Evolutionary conservation across 768 basidiomycete species (phyloP).

Genomic region (Podaxis mareebaensis): DNA sequence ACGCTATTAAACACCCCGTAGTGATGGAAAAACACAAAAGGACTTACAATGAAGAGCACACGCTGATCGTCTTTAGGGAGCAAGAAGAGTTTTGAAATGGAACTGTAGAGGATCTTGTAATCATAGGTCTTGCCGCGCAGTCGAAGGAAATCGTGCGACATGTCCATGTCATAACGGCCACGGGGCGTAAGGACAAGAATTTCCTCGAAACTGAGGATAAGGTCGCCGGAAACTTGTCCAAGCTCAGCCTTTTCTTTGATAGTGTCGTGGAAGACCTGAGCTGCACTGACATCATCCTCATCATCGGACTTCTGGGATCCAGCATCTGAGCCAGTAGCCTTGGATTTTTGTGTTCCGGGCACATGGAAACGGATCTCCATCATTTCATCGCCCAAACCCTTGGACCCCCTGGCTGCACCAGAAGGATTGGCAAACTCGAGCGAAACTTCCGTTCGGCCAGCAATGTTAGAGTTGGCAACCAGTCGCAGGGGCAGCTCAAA

Average conservation of each 20-base stretch:
- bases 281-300: constrained; percentile 86
- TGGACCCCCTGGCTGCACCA: constrained; percentile 38
- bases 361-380: constrained; percentile 97
- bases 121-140: constrained; percentile 99
- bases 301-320: constrained; percentile 73
- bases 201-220: constrained; percentile 93
- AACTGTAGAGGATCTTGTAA: constrained; percentile 92
- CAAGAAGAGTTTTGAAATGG: constrained; percentile 86
- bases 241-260: constrained; percentile 97
- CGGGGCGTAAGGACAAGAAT: constrained; percentile 93
- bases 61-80: constrained; percentile 97
- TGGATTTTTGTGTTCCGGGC: constrained; percentile 67
- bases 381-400: constrained; percentile 74
- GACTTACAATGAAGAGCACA: constrained; percentile 87
- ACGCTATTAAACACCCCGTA: constrained; percentile 5
- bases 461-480: constrained; percentile 97
- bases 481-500: constrained; percentile 87
- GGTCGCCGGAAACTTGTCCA: constrained; percentile 86
- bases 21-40: not conserved
- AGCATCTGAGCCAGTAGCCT: constrained; percentile 65
- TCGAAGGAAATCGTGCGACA: constrained; percentile 93
- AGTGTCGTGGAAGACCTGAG: constrained; percentile 94
- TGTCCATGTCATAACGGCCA: constrained; percentile 96
- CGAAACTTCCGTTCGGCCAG: constrained; percentile 96
- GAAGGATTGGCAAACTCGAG: constrained; percentile 80